Base-by-base conservation (phyloP, 176 grass and related monocot genomes). In the Musa beccarii region DNA sequence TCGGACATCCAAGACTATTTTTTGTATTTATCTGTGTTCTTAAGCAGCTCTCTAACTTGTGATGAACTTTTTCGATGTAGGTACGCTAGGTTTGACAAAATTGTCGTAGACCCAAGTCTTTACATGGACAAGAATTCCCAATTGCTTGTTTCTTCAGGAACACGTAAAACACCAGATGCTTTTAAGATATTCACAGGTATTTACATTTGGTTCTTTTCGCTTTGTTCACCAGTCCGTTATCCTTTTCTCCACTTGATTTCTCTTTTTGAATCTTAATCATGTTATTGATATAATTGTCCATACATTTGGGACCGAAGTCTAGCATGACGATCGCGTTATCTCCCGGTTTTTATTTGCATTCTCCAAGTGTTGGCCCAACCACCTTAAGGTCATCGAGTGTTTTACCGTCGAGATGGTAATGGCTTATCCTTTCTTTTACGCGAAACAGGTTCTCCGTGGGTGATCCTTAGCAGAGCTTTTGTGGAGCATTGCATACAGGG, bases 111-210 rank as follows among this genome's bases (percentile, higher is more conserved):
- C 56, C 79, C 74, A 9, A 90, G 79, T 80, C 73, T 96, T 79
- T 84, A 90, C 77, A 84, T 75, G 73, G 64, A 80, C n/a, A 76
- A 64, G 63, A 92, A 86, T 66, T 69, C 76, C 14, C 56, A 77
- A 78, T 49, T 11, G 12, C 70, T 85, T 68, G 54, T 63, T 21
- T 74, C 74, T 17, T 90, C 74, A 57, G 74, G 52, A 83, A 78
- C 73, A 80, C 84, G 93, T 53, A 56, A 66, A 63, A 90, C 86
- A 67, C 93, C 89, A 17, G 79, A 88, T 83, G 73, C 87, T 65
- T 96, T 96, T 85, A 90, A 84, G 76, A 78, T 96, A 84, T 96
- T 96, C 69, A 88, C 85, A 86, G 93, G 93, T 96, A 21, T 68
- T 34, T 71, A 56, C 21, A 24, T 54, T 53, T 57, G 3, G 34